Evolutionary conservation across 352 stramenopile genomes (phyloP).

Genomic region (Pythium myriotylum): DNA sequence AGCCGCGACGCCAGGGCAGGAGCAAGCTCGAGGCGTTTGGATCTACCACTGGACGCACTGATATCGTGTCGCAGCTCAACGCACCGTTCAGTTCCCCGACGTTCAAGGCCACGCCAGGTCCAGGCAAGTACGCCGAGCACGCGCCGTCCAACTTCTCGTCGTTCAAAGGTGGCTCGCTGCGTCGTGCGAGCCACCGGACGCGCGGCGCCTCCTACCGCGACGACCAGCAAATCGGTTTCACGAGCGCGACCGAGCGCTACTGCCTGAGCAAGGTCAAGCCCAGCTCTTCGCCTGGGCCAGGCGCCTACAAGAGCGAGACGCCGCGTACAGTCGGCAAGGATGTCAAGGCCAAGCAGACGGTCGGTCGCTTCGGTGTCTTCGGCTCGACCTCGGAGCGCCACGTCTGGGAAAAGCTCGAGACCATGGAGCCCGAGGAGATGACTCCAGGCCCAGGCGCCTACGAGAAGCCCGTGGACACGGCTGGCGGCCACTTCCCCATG

Average conservation of each 20-base stretch:
- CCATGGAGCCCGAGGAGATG: constrained; percentile 44
- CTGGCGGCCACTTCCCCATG: constrained; percentile 39
- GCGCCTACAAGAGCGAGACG: constrained; percentile 65
- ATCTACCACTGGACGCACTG: constrained; percentile 56
- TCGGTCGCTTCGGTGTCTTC: constrained; percentile 73
- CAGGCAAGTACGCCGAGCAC: constrained; percentile 50
- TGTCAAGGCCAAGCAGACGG: constrained; percentile 46
- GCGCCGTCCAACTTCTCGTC: constrained; percentile 10
- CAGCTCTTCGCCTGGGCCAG: constrained; percentile 43
- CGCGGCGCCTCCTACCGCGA: constrained; percentile 30
- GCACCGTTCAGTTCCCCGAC: constrained; percentile 60
- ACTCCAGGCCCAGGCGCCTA: constrained; percentile 69
- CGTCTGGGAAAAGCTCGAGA: constrained; percentile 64
- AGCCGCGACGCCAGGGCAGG: constrained; percentile 28
- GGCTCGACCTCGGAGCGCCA: constrained; percentile 75
- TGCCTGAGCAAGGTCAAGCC: constrained; percentile 53
- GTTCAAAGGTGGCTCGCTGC: constrained; percentile 9
- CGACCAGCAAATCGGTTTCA: constrained; percentile 65
- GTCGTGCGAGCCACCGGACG: neutral
- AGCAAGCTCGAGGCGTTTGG: constrained; percentile 69
- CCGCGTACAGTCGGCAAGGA: constrained; percentile 57
- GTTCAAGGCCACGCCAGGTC: constrained; percentile 59
- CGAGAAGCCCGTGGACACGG: constrained; percentile 24
- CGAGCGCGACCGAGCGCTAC: constrained; percentile 60
- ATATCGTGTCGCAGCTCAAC: constrained; percentile 58